Evolutionary conservation across 2,329 filamentous ascomycete species (phyloP).

Genomic region (Lachnellula subtilissima): DNA sequence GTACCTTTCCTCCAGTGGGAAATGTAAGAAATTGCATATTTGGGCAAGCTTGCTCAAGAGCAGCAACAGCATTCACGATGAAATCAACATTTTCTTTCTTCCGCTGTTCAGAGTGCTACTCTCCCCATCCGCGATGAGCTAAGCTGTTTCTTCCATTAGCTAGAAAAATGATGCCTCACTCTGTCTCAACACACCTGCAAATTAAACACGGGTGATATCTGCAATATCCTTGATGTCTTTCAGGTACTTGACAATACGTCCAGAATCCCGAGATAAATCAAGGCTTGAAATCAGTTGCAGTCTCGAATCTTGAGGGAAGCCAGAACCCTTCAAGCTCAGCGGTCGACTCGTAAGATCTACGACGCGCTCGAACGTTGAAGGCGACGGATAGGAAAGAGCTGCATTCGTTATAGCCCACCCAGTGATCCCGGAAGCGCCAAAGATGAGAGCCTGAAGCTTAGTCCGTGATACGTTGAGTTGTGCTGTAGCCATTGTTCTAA

Average conservation of each 20-base stretch:
- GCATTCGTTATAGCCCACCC: slow-evolving; percentile 30
- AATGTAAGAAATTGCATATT: slow-evolving; percentile 37
- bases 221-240: slow-evolving; percentile 33
- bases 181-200: slow-evolving; percentile 30
- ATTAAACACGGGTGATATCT: slow-evolving; percentile 40
- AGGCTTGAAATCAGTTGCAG: slow-evolving; percentile 34
- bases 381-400: slow-evolving; percentile 26
- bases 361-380: slow-evolving; percentile 26
- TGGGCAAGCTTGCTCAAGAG: slow-evolving; percentile 34
- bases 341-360: slow-evolving; percentile 27
- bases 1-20: slow-evolving; percentile 38
- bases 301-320: slow-evolving; percentile 13
- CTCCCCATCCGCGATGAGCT: slow-evolving; percentile 1
- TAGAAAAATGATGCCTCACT: background rate
- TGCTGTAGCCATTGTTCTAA: background rate
- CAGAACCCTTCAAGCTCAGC: slow-evolving; percentile 10
- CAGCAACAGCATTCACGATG: slow-evolving; percentile 34
- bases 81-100: slow-evolving; percentile 34
- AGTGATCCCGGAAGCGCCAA: slow-evolving; percentile 31
- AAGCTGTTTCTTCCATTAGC: background rate
- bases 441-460: slow-evolving; percentile 21
- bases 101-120: background rate
- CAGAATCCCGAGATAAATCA: slow-evolving; percentile 29
- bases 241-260: slow-evolving; percentile 31
- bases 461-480: background rate